Percentiles rank a stretch among this genome's conserved stretches.
phyloP scores from a whole-genome alignment of 1,139 yeast species.

The Blastobotrys proliferans region DNA sequence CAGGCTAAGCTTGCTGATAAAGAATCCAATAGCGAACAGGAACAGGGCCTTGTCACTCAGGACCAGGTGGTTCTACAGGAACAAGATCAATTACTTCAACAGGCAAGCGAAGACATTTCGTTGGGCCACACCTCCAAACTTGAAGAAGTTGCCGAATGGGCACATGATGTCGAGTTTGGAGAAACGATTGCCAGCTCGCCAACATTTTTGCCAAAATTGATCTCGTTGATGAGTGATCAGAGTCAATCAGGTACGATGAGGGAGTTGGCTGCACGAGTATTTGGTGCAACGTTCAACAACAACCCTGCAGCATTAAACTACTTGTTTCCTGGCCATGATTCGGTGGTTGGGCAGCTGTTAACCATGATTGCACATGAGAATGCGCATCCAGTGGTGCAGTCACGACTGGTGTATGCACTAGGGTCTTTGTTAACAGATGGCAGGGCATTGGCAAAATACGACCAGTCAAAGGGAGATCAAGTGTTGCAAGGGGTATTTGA shows the following conservation, averaged over 20 bases:
- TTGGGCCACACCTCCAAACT: slow-evolving; percentile 24
- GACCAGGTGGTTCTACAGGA: slow-evolving; percentile 6
- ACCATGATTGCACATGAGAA: slow-evolving; percentile 16
- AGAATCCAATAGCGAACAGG: slow-evolving; percentile 18
- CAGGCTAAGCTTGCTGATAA: slow-evolving; percentile 51
- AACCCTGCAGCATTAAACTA: slow-evolving; percentile 59
- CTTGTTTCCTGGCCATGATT: slow-evolving; percentile 16
- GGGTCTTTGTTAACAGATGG: slow-evolving; percentile 27
- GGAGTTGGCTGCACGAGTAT: slow-evolving; percentile 33
- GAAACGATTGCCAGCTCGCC: slow-evolving; percentile 33
- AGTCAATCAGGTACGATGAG: slow-evolving; percentile 21
- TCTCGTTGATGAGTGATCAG: slow-evolving; percentile 24
- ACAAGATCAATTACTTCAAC: slow-evolving; percentile 12
- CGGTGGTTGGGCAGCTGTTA: slow-evolving; percentile 17
- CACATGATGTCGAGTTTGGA: slow-evolving; percentile 67
- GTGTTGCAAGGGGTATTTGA: slow-evolving; percentile 19
- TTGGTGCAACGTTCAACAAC: slow-evolving; percentile 52
- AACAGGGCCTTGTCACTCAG: background rate
- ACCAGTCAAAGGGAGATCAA: slow-evolving; percentile 23
- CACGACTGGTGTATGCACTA: slow-evolving; percentile 31
- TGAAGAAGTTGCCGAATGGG: slow-evolving; percentile 51
- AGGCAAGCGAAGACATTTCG: slow-evolving; percentile 1
- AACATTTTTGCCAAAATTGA: slow-evolving; percentile 16
- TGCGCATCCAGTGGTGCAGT: slow-evolving; percentile 14
- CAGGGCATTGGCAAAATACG: slow-evolving; percentile 18